Evolutionary conservation across 768 basidiomycete species (phyloP), one percentile per base, ranked within the genome.

Genomic region (Lyophyllum semitale): DNA sequence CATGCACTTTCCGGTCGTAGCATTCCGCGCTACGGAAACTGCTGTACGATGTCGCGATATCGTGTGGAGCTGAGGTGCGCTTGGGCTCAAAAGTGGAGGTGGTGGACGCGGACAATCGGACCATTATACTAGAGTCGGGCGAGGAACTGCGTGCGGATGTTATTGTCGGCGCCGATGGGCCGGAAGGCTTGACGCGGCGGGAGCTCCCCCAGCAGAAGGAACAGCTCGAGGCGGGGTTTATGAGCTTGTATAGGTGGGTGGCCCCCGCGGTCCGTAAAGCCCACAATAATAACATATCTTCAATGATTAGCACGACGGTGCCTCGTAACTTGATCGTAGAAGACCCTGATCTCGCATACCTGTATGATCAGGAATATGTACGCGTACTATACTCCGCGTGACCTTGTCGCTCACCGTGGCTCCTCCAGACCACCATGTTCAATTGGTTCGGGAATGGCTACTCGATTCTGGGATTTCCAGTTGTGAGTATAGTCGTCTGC

Each of bases 111-210:
- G 48, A 65, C 20, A 55, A 53, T 29, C 65, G 67, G 26, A 65
- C 59, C 37, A 74, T 78, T 8, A 73, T 63, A 0, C 59, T 77
- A 4, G 68, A 69, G 9, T 71, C 69, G 9, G 83, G 84, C 3
- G 68, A 76, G 33, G 69, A 65, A 11, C 48, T 84, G 12, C 65
- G 55, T 4, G 81, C 77, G 17, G 78, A 86, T 62, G 72, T 84
- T 22, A 73, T 86, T 53, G 68, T 86, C 47, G 84, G 84, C 13
- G 83, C 84, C 1, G 84, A 85, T 58, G 84, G 84, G 3, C 58
- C 63, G 23, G 59, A 62, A 4, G 81, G 83, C 20, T 22, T 78
- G 27, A 67, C 75, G 8, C 61, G 73, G 33, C 67, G 63, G 22
- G 61, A 69, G 2, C 65, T 81, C 1, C 52, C 71, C 12, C 70